Evolutionary conservation across 2,329 filamentous ascomycete genomes (phyloP), one percentile per base, ranked within the genome.

Genomic region (Rhytidhysteron rufulum): DNA sequence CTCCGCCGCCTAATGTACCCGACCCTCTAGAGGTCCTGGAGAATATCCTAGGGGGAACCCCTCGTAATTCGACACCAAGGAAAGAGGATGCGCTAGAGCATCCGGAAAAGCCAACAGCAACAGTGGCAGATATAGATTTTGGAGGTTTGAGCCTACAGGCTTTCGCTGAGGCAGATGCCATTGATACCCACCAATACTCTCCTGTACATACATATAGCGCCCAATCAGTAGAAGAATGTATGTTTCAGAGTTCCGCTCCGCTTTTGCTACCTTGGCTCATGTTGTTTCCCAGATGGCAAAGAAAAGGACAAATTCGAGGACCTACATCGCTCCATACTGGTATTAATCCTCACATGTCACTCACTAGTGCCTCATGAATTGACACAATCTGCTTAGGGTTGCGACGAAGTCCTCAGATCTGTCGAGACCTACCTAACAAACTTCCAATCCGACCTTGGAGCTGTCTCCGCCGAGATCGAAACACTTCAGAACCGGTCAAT

Each of bases 391-490:
- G n/a, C n/a, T 11, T 16, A 53, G 60, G 86, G 88, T 37, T 98
- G 91, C 69, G 93, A 98, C 66, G 86, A 95, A 60, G 88, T 97
- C 37, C 77, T 97, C 33, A 86, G 83, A 65, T 95, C 90, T 0
- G 93, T 98, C 40, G 91, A 98, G 69, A 83, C 80, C 22, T 97
- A 96, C 62, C 75, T 98, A 39, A 86, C 86, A 27, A 91, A 84
- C 63, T 98, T 98, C 60, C 89, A 94, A 60, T 86, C 89, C 44
- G 94, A 98, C 64, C 79, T 98, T 9, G 91, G 88, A 7, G 80
- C 82, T 11, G 93, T 98, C 10, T 96, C 93, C 2, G 85, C 89
- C 5, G 93, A 98, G 62, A 98, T 98, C 37, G 93, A 98, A 67
- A 89, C 83, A 2, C 70, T 98, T 30, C 93, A 98, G 68, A 83